These are phyloP conservation scores for Aspergillus nidulans DNA, from an alignment of 495 filamentous ascomycete genomes.

Conservation along the genomic window DNA sequence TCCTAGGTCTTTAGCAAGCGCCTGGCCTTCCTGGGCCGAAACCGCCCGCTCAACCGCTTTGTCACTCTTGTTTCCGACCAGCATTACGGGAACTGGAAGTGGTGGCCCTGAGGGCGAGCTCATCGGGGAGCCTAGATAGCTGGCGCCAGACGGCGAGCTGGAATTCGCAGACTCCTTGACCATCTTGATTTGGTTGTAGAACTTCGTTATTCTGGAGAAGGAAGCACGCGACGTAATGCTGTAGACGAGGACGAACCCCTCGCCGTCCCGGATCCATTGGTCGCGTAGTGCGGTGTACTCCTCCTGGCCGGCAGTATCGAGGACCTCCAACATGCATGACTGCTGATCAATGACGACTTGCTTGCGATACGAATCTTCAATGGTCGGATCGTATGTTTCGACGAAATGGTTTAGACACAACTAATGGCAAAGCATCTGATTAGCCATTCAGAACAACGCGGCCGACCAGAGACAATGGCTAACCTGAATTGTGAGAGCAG, in stretches of 20 bases:
- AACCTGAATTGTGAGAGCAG: conserved; percentile 94
- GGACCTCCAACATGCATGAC: conserved; percentile 96
- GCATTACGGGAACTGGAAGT: conserved; percentile 86
- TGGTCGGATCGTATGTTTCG: conserved; percentile 92
- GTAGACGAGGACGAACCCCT: conserved; percentile 96
- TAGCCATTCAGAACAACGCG: background rate
- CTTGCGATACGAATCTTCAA: conserved; percentile 96
- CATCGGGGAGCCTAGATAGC: conserved; percentile 64
- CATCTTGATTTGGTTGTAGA: conserved; percentile 93
- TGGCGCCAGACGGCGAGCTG: conserved; percentile 54
- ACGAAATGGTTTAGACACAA: conserved; percentile 76
- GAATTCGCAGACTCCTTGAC: conserved; percentile 91
- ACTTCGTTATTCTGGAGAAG: conserved; percentile 89
- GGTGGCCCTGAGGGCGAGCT: conserved; percentile 55
- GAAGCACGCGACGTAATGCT: conserved; percentile 95
- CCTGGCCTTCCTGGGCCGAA: conserved; percentile 91
- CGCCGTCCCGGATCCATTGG: conserved; percentile 97
- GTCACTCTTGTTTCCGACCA: conserved; percentile 98
- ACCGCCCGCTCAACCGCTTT: conserved; percentile 92
- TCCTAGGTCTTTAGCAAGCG: conserved; percentile 82
- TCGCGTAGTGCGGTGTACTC: conserved; percentile 96
- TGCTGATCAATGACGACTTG: conserved; percentile 96
- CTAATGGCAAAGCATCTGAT: conserved; percentile 30
- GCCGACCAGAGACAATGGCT: conserved; percentile 29
- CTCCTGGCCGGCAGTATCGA: conserved; percentile 98